Evolutionary conservation across 768 basidiomycete species (phyloP), one percentile per base, ranked within the genome.

Genomic region (Trichaptum fuscoviolaceum): DNA sequence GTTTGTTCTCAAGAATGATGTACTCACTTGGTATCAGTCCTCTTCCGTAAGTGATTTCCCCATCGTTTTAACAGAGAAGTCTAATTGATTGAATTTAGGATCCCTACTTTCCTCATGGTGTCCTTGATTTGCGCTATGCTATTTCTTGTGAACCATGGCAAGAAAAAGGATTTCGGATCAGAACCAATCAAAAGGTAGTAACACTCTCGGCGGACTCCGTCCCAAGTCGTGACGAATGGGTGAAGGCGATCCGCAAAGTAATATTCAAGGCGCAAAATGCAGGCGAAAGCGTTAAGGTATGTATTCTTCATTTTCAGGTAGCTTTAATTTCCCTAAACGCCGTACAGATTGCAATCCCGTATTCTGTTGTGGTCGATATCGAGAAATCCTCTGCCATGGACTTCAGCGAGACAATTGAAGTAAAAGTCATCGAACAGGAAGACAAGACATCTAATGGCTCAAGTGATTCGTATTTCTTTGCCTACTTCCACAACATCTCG

Each of bases 241-340:
- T 99, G 61, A 98, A 97, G 75, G 89, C 93, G 9, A 89, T 99
- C 67, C 86, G 90, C 66, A 96, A 92, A 76, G 90, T 95, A 65
- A 95, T 98, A 65, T 96, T 99, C 81, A 94, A 95, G 74, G 90
- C 91, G 18, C 96, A 98, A 79, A 97, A 98, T 75, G 90, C 90
- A 83, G 96, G 97, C 1, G 95, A 98, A 72, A 92, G 87, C 71
- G 95, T 98, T 70, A 98, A 98, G 84, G 93, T 91, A 69, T 27
- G 76, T 71, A 26, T 17, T 30, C 12, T 58, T 8, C 17, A 2
- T n/a, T 35, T 35, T 27, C 4, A 27, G 15, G 59, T 24, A 17
- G 17, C 15, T 17, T 17, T 24, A 61, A 3, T 12, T 34, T 24
- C 25, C 23, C 15, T 25, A n/a, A 25, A 25, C 23, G 67, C 57